phyloP scores from a whole-genome alignment of 495 filamentous ascomycete genomes.

The Aspergillus saccharolyticus region DNA sequence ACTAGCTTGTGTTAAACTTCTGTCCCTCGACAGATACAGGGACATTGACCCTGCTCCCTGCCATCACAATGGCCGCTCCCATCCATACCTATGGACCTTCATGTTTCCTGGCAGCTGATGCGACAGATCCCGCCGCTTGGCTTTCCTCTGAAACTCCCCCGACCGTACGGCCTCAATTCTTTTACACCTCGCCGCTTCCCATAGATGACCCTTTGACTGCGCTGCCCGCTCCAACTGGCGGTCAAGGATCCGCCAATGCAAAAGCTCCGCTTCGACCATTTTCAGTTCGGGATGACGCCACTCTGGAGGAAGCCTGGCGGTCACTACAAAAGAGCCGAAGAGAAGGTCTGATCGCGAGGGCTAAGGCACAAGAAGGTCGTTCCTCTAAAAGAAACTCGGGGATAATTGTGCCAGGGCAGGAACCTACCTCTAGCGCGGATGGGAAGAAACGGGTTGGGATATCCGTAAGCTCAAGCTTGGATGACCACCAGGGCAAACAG shows the following conservation, averaged over 20 bases:
- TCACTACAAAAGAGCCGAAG: conserved; percentile 43
- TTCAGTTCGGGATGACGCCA: conserved; percentile 65
- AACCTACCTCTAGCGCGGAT: conserved; percentile 29
- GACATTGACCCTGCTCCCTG: conserved; percentile 4
- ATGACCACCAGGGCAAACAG: conserved; percentile 20
- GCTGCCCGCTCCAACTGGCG: conserved; percentile 51
- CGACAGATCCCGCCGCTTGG: conserved; percentile 30
- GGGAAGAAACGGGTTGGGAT: conserved; percentile 23
- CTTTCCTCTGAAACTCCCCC: conserved; percentile 34
- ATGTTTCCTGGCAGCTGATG: conserved; percentile 44
- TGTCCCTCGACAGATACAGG: neutral
- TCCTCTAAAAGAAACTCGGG: conserved; percentile 32
- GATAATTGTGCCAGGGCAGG: conserved; percentile 42
- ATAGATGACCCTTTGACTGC: conserved; percentile 80
- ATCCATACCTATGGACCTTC: conserved; percentile 52
- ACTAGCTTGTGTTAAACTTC: conserved; percentile 2
- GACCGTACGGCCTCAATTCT: conserved; percentile 65
- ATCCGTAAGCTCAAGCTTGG: conserved; percentile 24
- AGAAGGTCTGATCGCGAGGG: conserved; percentile 23
- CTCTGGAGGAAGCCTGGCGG: conserved; percentile 69
- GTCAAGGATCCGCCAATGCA: conserved; percentile 42
- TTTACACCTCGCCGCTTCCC: conserved; percentile 69
- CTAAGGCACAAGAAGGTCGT: conserved; percentile 28
- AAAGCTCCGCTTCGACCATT: conserved; percentile 69
- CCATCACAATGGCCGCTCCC: conserved; percentile 37